Conservation (phyloP, 1,139 yeast genomes). For the Wickerhamomyces sp. region DNA sequence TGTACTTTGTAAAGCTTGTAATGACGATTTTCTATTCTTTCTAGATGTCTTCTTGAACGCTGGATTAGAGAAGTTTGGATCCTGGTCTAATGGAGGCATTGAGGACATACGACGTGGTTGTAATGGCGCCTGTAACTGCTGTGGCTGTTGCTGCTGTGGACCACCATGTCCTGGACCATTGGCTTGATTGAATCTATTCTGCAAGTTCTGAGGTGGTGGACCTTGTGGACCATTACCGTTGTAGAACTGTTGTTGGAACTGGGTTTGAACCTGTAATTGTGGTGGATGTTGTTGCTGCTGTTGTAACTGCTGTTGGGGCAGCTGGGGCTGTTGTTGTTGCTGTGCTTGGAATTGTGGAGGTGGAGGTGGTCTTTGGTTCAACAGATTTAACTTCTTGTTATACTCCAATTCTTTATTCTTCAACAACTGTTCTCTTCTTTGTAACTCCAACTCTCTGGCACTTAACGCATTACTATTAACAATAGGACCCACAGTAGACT, state of each 20-base stretch:
- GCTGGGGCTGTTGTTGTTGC: conserved; percentile 12
- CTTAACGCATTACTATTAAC: conserved; percentile 2
- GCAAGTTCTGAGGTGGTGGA: neutral
- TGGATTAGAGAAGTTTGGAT: conserved; percentile 11
- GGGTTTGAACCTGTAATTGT: neutral
- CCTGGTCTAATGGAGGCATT: conserved; percentile 17
- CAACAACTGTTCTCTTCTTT: conserved; percentile 40
- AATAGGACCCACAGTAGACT: too few relatives aligned
- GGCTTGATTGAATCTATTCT: too few relatives aligned
- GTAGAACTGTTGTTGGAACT: neutral
- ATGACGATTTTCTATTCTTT: conserved; percentile 26
- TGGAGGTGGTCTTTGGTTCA: conserved; percentile 15
- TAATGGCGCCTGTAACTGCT: conserved; percentile 3
- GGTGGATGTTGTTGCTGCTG: conserved; percentile 2
- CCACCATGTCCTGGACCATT: neutral
- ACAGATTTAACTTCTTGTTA: conserved; percentile 24
- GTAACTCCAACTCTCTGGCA: conserved; percentile 36
- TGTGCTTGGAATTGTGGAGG: conserved; percentile 22
- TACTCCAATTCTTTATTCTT: conserved; percentile 35
- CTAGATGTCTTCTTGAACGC: conserved; percentile 22
- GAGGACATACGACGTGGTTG: conserved; percentile 19
- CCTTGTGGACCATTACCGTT: neutral
- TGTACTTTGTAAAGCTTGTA: conserved; percentile 15
- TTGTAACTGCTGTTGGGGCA: conserved; percentile 5
- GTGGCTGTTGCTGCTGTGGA: conserved; percentile 3